A percentile compares a stretch with the other conserved stretches of the same genome.
phyloP scores from a whole-genome alignment of 768 basidiomycete genomes.

The Trametes cubensis region DNA sequence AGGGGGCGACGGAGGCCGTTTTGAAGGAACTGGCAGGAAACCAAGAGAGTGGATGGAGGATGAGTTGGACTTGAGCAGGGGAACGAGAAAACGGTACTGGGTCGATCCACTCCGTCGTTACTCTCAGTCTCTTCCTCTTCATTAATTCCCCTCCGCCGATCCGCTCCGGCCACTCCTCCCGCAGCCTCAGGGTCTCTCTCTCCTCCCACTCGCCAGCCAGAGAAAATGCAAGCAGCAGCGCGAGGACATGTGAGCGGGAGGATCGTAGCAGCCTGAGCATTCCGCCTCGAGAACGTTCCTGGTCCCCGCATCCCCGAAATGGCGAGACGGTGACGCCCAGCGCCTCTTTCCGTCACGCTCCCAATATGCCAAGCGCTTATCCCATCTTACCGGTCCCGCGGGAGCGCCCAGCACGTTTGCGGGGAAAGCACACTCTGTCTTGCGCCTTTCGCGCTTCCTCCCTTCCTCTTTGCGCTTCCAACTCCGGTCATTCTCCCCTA shows the following conservation, averaged over 20 bases:
- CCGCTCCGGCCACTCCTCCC: slow-evolving; percentile 3
- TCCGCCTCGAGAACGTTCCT: background rate
- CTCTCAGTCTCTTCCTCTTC: slow-evolving; percentile 13
- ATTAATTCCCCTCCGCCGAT: slow-evolving; percentile 16
- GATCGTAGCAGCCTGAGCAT: background rate
- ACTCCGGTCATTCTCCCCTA: background rate
- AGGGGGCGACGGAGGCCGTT: slow-evolving; percentile 10
- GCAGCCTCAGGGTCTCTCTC: background rate
- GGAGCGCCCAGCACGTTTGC: background rate
- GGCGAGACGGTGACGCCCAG: background rate
- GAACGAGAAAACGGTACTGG: slow-evolving; percentile 28
- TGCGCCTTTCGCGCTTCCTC: no score
- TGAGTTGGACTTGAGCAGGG: background rate
- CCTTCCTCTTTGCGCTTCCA: no score
- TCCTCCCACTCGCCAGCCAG: no score
- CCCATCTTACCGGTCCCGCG: slow-evolving; percentile 5
- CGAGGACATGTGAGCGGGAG: no score
- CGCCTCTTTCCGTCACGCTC: background rate
- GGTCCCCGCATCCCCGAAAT: background rate
- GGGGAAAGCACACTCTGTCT: no score
- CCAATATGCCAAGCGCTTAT: background rate
- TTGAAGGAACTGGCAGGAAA: slow-evolving; percentile 15
- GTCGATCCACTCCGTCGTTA: slow-evolving; percentile 8
- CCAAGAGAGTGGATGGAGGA: slow-evolving; percentile 18
- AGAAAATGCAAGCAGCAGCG: no score